Evolutionary conservation across 2,329 filamentous ascomycete species (phyloP), one percentile per base, ranked within the genome.

Genomic region (Pseudogymnoascus sp.): DNA sequence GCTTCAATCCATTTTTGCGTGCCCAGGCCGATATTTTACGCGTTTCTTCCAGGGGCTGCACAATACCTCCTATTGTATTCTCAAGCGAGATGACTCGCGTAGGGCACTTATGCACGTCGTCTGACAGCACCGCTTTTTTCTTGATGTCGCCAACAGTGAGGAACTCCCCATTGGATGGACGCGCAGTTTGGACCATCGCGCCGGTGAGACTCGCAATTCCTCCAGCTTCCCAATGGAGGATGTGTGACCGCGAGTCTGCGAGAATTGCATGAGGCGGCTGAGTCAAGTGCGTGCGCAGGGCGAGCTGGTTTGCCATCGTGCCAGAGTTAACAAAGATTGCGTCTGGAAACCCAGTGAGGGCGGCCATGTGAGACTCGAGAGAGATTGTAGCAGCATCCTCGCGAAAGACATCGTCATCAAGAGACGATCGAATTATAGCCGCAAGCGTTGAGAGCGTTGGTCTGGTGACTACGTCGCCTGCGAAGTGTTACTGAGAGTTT

Each of bases 301-400:
- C 87, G 16, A 97, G 80, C 74, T 96, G 92, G 76, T 97, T 97
- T 42, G 91, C 92, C 92, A 96, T 96, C 4, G 93, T 96, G 3
- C 93, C 93, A 0, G 90, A 95, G 64, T 96, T 81, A 63, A 96
- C 90, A 62, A 96, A 86, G 4, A 97, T 80, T 0, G 84, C 89
- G 6, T 85, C 86, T 70, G 92, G 87, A 69, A 96, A 92, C 68
- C 85, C 85, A 0, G 90, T 84, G 3, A 96, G 81, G 33, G 81
- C 73, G 16, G 91, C 90, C 50, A 96, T 81, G 73, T 89, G 87
- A 53, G 81, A 76, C 74, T 97, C 90, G 42, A 97, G 84, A 24
- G 83, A 81, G 61, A 82, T 86, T 1, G 93, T 97, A 0, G 88
- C 91, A 0, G 84, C 79, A 70, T 96, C 92, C 75, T 96, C 91